Conservation (phyloP, 2,329 filamentous ascomycete species). For the Trichoderma sp. region DNA sequence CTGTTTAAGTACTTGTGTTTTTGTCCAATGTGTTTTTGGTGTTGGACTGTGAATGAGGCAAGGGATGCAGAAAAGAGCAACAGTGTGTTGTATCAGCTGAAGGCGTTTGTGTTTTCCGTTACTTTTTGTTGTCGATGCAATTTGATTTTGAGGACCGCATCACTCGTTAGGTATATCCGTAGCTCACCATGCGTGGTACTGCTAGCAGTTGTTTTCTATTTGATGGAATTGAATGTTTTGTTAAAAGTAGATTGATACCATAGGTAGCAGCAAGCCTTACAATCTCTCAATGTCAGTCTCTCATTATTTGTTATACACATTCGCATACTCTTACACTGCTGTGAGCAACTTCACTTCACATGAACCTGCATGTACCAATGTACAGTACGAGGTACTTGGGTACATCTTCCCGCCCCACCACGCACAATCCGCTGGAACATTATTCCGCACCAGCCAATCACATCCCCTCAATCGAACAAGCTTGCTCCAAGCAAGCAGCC, state of each 20-base stretch:
- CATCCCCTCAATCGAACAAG: background rate
- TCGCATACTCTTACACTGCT: background rate
- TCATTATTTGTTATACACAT: background rate
- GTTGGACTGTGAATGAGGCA: background rate
- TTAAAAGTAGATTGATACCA: background rate
- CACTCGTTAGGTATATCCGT: conserved; percentile 11
- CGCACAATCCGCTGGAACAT: conserved; percentile 3
- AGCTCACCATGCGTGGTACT: background rate
- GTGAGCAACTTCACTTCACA: background rate
- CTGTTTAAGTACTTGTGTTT: background rate
- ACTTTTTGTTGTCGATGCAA: background rate
- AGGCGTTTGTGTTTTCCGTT: background rate
- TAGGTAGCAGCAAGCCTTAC: background rate
- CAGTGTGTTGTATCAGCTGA: background rate
- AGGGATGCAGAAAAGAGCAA: background rate
- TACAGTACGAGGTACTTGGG: background rate
- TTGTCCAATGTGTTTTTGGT: background rate
- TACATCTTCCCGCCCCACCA: background rate
- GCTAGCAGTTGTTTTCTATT: background rate
- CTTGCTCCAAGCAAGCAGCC: background rate
- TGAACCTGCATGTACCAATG: background rate
- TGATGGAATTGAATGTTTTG: background rate
- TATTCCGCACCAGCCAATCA: conserved; percentile 25
- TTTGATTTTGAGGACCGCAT: background rate
- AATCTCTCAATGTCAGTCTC: background rate